Percentiles rank a stretch among this genome's conserved stretches.
These are phyloP conservation scores for Flaveria ramosissima DNA, from an alignment of 129 eudicot genomes.

Conservation along the genomic window DNA sequence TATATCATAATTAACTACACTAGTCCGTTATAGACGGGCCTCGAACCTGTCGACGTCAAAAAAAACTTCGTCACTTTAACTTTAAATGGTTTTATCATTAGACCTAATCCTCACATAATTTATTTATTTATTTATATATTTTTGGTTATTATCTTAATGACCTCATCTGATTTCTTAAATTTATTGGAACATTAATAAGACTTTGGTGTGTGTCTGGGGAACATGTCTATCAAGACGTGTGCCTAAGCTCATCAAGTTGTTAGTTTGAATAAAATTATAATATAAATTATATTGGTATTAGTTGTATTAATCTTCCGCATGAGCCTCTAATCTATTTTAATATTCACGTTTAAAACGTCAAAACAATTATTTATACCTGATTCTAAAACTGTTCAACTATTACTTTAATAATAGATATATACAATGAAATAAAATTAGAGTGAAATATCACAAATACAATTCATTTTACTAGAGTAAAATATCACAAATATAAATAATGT, in stretches of 20 bases:
- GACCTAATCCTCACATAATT: too few species aligned
- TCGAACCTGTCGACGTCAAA: too few species aligned
- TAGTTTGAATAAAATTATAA: not conserved
- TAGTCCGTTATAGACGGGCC: too few species aligned
- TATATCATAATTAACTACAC: too few species aligned
- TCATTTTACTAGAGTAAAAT: too few species aligned
- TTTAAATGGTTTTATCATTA: too few species aligned
- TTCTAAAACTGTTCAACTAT: not conserved
- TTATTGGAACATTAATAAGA: conserved; percentile 12
- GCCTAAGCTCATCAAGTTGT: conserved; percentile 28
- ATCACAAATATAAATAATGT: too few species aligned
- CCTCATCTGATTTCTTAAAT: conserved; percentile 7
- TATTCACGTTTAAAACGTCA: not conserved
- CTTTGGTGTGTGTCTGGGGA: conserved; percentile 29
- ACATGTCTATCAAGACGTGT: conserved; percentile 45
- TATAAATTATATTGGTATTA: conserved; percentile 19
- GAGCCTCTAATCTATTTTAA: not conserved
- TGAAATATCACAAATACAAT: too few species aligned
- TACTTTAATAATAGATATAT: too few species aligned
- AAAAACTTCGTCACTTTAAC: too few species aligned
- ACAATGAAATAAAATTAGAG: too few species aligned
- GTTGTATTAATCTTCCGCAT: conserved; percentile 25
- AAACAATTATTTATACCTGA: not conserved
- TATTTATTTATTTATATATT: too few species aligned
- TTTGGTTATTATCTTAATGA: conserved; percentile 1